A percentile compares a stretch with the other conserved stretches of the same genome.
Conservation (phyloP, 1,284 basidiomycete species). For the Ceratobasidium sp. region DNA sequence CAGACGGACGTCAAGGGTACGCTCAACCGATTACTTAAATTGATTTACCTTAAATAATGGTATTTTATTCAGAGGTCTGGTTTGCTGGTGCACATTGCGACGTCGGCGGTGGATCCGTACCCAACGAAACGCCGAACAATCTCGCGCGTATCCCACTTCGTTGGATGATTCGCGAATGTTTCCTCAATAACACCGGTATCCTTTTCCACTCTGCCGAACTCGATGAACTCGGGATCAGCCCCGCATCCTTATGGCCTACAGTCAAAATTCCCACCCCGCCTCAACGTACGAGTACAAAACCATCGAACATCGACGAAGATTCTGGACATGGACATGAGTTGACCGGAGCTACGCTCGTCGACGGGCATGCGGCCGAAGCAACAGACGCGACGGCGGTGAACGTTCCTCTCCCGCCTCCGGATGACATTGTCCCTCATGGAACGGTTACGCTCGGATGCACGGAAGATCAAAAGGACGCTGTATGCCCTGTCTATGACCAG, state of each 20-base stretch:
- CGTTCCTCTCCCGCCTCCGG: background rate
- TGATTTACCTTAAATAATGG: background rate
- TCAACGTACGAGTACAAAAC: background rate
- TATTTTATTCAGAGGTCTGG: conserved; percentile 45
- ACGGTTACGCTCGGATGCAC: conserved; percentile 1
- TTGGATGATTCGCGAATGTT: conserved; percentile 55
- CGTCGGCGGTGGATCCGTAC: conserved; percentile 54
- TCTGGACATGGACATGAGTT: conserved; percentile 20
- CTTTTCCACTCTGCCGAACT: conserved; percentile 50
- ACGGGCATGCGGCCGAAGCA: background rate
- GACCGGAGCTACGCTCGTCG: background rate
- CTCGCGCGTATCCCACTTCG: conserved; percentile 54
- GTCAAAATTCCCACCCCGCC: conserved; percentile 35
- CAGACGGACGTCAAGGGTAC: conserved; percentile 43
- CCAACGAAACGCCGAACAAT: conserved; percentile 49
- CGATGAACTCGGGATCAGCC: conserved; percentile 50
- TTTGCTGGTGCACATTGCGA: conserved; percentile 50
- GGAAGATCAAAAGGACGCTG: conserved; percentile 29
- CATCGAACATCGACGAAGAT: conserved; percentile 1
- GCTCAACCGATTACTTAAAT: background rate
- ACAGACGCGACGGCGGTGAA: conserved; percentile 29
- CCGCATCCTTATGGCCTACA: conserved; percentile 40
- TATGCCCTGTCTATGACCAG: conserved; percentile 37
- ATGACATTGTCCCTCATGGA: conserved; percentile 26
- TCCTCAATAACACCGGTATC: conserved; percentile 53